Base-by-base conservation (phyloP, 257 asterid species). In the Mentha longifolia region DNA sequence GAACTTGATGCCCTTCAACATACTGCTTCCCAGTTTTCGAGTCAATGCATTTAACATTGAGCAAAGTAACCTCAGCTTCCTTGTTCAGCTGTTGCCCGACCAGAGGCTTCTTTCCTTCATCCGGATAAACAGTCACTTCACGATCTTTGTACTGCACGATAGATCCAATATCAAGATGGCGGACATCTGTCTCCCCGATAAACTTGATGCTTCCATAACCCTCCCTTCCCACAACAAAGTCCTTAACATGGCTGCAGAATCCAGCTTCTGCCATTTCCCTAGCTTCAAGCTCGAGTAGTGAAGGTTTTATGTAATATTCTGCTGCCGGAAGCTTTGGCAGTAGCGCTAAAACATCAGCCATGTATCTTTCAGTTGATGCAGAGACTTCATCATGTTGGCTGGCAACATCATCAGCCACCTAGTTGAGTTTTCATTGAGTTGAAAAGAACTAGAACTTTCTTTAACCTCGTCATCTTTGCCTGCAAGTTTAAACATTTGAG, bases 31-130 rank as follows among this genome's bases (percentile, higher is more conserved):
- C 92, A 3, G 85, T 83, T 77, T 78, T 85, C 78, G 78, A 86
- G 43, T 82, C 86, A 33, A 78, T 75, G 78, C 92, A 88, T 77
- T 88, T 88, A 35, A 90, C 79, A 73, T 90, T 90, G 37, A 86
- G 87, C 54, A 90, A 86, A 7, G 91, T 86, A 22, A 90, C 86
- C 83, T 90, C 95, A n/a, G 91, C 92, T 0, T 85, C 82, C 71
- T 86, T 88, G 66, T 90, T 88, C 2, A 90, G 87, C 37, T 89
- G 79, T 76, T 87, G 84, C 72, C 95, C 95, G 9, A 80, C 76
- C 39, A 84, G 81, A 6, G 97, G 95, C 74, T 81, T 90, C 79
- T 86, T 83, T 45, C 67, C 80, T 45, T 82, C 86, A 51, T 88
- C 95, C 75, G 72, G 67, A 75, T 90, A 86, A 28, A 86, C 86